Evolutionary conservation across 2,329 filamentous ascomycete genomes (phyloP), one percentile per base, ranked within the genome.

Genomic region (Colletotrichum liaoningense): DNA sequence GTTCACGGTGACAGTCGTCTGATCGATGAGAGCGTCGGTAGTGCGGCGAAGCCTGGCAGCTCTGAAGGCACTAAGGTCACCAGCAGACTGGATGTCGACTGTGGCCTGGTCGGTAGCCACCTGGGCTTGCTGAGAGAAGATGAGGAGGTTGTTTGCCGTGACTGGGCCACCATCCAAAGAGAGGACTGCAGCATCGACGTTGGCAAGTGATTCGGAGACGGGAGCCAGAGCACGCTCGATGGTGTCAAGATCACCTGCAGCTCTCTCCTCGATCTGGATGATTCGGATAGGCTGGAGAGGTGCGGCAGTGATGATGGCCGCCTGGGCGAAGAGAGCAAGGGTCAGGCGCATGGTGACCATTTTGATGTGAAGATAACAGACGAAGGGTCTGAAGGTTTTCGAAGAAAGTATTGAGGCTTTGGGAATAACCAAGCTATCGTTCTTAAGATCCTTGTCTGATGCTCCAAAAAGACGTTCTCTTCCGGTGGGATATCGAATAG

Each of bases 81-180:
- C 52, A 2, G 77, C 57, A 24, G 77, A 78, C 28, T 75, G 67
- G 59, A 82, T 79, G 35, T 80, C 76, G 12, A 67, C 57, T 4
- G 78, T 78, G 22, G 78, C 75, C 58, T 72, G 70, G 42, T 77
- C 69, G 54, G 76, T 73, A 7, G 75, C 63, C 54, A 54, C 67
- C 63, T 74, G 64, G 16, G 66, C 52, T n/a, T 75, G 67, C 35
- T 73, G 67, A 26, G 71, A 65, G 35, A 52, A 22, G 46, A 70
- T 38, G 55, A 73, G 60, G 12, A 73, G 60, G 56, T 73, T 73
- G 24, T 70, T 70, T 38, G 71, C 71, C 22, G 71, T 63, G 60
- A 54, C 71, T n/a, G 71, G 33, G 49, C 60, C 35, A 9, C 71
- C 67, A 28, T 73, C 71, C 16, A 73, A 7, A n/a, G 67, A 56